Conservation (phyloP, 768 basidiomycete species). For the Lactarius hengduanensis region DNA sequence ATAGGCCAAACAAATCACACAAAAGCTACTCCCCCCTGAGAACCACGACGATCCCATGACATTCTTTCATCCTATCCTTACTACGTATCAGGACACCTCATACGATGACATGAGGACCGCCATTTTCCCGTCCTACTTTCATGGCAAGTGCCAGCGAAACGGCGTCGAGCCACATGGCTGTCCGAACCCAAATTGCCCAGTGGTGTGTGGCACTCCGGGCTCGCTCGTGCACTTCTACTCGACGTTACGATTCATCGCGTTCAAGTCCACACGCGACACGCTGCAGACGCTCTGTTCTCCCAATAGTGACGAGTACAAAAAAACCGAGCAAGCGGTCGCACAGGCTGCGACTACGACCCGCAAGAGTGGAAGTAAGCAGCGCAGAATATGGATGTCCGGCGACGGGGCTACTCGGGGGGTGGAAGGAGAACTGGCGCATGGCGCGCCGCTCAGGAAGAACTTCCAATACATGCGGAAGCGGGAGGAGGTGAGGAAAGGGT, state of each 20-base stretch:
- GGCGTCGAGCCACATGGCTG: conserved; percentile 65
- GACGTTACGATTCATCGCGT: conserved; percentile 49
- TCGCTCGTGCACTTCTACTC: conserved; percentile 69
- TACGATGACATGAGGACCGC: conserved; percentile 48
- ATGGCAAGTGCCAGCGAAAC: conserved; percentile 66
- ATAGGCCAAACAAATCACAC: conserved; percentile 41
- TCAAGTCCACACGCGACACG: conserved; percentile 40
- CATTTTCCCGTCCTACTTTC: conserved; percentile 73
- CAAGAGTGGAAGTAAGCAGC: conserved; percentile 1
- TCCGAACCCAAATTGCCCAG: conserved; percentile 75
- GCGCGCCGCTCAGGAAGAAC: conserved; percentile 5
- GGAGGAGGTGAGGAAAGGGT: conserved; percentile 29
- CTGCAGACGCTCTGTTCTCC: conserved; percentile 40
- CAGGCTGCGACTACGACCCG: conserved; percentile 34
- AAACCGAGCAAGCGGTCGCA: conserved; percentile 44
- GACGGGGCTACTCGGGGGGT: conserved; percentile 17
- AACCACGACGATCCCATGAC: conserved; percentile 27
- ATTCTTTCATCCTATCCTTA: conserved; percentile 48
- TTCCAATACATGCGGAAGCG: conserved; percentile 27
- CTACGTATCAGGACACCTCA: conserved; percentile 45
- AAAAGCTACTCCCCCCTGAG: conserved; percentile 36
- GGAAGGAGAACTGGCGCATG: conserved; percentile 6
- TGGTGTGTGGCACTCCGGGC: conserved; percentile 81
- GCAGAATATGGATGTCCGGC: conserved; percentile 21
- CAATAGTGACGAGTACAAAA: conserved; percentile 42